These are phyloP conservation scores for Coemansia interrupta DNA, from an alignment of 192 early-diverging fungal species.

Conservation along the genomic window DNA sequence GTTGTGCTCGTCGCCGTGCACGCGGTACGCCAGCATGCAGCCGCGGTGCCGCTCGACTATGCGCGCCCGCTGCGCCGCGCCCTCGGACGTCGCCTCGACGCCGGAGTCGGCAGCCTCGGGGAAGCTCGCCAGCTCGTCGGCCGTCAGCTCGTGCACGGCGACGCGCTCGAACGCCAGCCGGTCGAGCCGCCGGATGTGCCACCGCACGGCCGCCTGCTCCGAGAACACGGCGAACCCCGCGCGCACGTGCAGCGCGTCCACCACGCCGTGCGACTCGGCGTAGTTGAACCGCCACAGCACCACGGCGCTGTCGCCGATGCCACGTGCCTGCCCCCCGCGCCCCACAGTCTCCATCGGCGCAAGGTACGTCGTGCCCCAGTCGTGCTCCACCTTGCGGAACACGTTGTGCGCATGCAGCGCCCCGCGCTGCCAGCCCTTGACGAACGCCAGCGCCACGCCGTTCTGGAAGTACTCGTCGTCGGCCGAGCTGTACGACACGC, in stretches of 20 bases:
- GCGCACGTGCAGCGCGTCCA: conserved; percentile 21
- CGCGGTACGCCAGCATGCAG: conserved; percentile 24
- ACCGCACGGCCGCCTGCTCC: conserved; percentile 21
- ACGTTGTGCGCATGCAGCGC: conserved; percentile 12
- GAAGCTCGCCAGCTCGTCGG: conserved; percentile 24
- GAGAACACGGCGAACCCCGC: conserved; percentile 34
- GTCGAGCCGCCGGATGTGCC: conserved; percentile 47
- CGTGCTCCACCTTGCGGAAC: conserved; percentile 50
- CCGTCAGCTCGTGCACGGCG: conserved; percentile 16
- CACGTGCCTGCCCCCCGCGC: too few species aligned
- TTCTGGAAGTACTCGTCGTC: conserved; percentile 56
- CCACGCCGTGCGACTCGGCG: conserved; percentile 18
- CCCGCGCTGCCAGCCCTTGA: conserved; percentile 42
- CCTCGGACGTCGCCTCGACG: too few species aligned
- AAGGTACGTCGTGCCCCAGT: conserved; percentile 48
- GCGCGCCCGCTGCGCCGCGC: conserved; percentile 8
- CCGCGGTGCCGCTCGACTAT: conserved; percentile 27
- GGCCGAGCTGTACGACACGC: conserved; percentile 48
- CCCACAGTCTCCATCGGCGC: too few species aligned
- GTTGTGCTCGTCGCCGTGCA: conserved; percentile 16
- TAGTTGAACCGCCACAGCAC: conserved; percentile 51
- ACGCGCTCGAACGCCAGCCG: conserved; percentile 17
- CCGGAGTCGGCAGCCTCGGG: conserved; percentile 17
- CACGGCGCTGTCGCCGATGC: neutral
- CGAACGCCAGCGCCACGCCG: conserved; percentile 36